A percentile compares a stretch with the other conserved stretches of the same genome.
These are phyloP conservation scores for Talaromyces marneffei DNA, from an alignment of 2,329 filamentous ascomycete genomes.

Conservation along the genomic window DNA sequence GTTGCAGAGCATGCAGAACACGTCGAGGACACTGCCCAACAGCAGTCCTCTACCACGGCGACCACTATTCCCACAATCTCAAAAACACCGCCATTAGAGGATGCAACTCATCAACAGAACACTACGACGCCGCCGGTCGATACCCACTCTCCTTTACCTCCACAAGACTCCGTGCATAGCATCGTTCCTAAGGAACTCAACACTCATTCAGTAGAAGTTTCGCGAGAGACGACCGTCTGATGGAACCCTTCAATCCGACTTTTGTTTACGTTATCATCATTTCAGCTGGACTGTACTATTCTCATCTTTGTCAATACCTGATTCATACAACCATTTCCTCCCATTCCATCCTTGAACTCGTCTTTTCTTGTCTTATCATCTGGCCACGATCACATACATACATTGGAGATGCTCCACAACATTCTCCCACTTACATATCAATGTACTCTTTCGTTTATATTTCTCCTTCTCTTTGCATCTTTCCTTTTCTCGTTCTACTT, in stretches of 20 bases:
- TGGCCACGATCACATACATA: background rate
- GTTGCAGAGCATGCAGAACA: conserved; percentile 24
- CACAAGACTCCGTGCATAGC: conserved; percentile 17
- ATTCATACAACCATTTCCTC: background rate
- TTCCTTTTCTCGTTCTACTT: background rate
- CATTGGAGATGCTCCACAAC: background rate
- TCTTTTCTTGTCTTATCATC: background rate
- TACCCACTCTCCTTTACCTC: background rate
- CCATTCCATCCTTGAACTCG: background rate
- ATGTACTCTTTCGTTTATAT: background rate
- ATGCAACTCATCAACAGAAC: conserved; percentile 16
- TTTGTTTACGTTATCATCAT: background rate
- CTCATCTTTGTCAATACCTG: background rate
- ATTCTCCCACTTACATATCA: background rate
- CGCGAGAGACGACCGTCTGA: conserved; percentile 24
- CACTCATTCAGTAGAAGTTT: conserved; percentile 32
- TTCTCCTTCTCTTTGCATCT: background rate
- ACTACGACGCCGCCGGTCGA: conserved; percentile 10
- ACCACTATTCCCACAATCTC: conserved; percentile 15
- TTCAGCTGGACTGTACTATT: conserved; percentile 6
- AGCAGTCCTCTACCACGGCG: conserved; percentile 2
- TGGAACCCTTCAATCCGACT: background rate
- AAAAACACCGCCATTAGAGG: conserved; percentile 16
- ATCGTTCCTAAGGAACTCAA: conserved; percentile 33
- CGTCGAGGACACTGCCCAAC: conserved; percentile 29